Base-by-base conservation (phyloP, 345 rosid species). In the Euphorbia peplus region DNA sequence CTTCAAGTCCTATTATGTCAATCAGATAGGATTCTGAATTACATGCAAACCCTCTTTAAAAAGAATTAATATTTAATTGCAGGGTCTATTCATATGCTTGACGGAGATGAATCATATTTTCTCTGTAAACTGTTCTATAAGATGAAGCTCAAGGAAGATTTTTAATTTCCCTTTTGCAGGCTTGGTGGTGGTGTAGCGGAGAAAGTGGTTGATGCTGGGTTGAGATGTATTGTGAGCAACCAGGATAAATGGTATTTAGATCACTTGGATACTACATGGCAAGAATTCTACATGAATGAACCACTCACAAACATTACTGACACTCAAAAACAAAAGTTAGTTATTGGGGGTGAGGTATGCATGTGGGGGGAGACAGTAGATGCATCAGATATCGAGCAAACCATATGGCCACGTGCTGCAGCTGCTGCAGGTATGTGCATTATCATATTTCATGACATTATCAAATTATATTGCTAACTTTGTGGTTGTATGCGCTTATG, bases 351-450 rank as follows among this genome's bases (percentile, higher is more conserved):
- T 15, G 89, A 89, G 72, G 96, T 87, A 41, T 89, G 96, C 74
- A 85, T 85, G 89, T 89, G 92, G 96, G 96, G 90, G 30, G 92
- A 87, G 81, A 63, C 39, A 6, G 73, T 69, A 10, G 78, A 75
- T 69, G 86, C 70, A 47, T 89, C 95, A 10, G 84, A 87, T 67
- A 84, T 89, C 72, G 73, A 87, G 52, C 90, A 89, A 81, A 89
- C 92, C 46, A 87, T 89, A 73, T 89, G 95, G 95, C 95, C 95
- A 63, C 90, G 90, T 2, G 95, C 92, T 42, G 92, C 88, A 16
- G 95, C 92, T 56, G 92, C 90, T 42, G 95, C 95, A 66, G 95
- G 91, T 89, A 29, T 32, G 4, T 35, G 42, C 55, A 52, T 26
- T 29, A 5, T 30, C 30, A 2, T 21, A 46, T 65, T 47, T 47